phyloP scores from a whole-genome alignment of 768 basidiomycete species.

The Tricholomella constricta region DNA sequence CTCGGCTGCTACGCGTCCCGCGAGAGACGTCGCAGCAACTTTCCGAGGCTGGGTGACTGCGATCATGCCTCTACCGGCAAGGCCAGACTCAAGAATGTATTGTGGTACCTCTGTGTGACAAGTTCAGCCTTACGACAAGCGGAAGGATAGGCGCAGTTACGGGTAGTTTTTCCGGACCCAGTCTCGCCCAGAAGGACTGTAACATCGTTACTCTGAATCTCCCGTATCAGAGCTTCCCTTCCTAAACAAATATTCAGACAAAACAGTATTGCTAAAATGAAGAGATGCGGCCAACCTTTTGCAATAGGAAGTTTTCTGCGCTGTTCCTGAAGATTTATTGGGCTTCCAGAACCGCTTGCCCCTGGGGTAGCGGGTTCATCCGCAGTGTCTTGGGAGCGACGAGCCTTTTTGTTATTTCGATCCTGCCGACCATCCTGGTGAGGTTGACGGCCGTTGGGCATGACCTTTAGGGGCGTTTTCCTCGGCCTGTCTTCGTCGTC shows the following conservation, averaged over 20 bases:
- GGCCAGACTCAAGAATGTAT: conserved; percentile 83
- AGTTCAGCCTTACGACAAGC: not conserved
- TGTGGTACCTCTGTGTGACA: conserved; percentile 86
- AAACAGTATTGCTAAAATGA: not conserved
- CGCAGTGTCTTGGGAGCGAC: conserved; percentile 15
- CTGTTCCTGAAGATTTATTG: conserved; percentile 58
- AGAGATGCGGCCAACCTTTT: conserved; percentile 49
- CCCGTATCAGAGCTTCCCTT: conserved; percentile 70
- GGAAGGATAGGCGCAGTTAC: conserved; percentile 34
- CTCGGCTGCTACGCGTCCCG: conserved; percentile 85
- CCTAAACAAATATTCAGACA: conserved; percentile 44
- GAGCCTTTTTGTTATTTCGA: conserved; percentile 35
- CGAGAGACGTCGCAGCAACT: conserved; percentile 96
- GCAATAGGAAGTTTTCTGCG: conserved; percentile 77
- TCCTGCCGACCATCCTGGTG: conserved; percentile 20
- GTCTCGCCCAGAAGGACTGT: conserved; percentile 94
- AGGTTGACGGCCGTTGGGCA: conserved; percentile 23
- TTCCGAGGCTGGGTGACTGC: conserved; percentile 94
- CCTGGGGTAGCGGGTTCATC: conserved; percentile 19
- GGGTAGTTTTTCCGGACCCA: conserved; percentile 97
- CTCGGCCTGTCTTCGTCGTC: conserved; percentile 38
- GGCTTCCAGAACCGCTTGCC: conserved; percentile 25
- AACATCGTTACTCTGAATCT: conserved; percentile 77
- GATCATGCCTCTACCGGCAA: conserved; percentile 72
- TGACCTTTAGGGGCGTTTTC: conserved; percentile 32